phyloP scores from a whole-genome alignment of 2,329 filamentous ascomycete genomes.

The Paraphaeosphaeria sporulosa region DNA sequence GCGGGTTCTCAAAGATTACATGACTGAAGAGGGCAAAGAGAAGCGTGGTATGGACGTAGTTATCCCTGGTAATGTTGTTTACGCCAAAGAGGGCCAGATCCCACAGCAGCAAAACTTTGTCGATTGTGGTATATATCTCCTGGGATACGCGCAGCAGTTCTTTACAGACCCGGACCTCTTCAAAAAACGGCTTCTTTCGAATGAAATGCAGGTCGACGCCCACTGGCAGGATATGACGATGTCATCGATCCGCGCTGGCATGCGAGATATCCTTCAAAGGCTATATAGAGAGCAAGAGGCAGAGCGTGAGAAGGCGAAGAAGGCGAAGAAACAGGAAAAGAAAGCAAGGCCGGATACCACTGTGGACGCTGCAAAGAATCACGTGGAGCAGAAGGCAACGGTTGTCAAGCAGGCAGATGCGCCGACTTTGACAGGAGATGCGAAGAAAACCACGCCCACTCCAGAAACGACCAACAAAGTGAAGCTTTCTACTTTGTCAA shows the following conservation, averaged over 20 bases:
- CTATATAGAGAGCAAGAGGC: conserved; percentile 67
- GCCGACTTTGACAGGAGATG: background rate
- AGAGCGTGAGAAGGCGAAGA: conserved; percentile 48
- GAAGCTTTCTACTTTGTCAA: background rate
- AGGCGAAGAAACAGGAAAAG: conserved; percentile 26
- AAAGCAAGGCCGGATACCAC: conserved; percentile 14
- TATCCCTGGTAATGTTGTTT: conserved; percentile 64
- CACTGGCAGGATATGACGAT: conserved; percentile 65
- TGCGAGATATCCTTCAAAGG: conserved; percentile 71
- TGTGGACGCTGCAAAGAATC: background rate
- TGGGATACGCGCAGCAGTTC: conserved; percentile 86
- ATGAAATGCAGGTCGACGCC: conserved; percentile 64
- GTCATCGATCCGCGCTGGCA: conserved; percentile 66
- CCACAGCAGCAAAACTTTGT: conserved; percentile 83
- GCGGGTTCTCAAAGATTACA: conserved; percentile 75
- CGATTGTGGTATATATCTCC: conserved; percentile 88
- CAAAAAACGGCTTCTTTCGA: conserved; percentile 69
- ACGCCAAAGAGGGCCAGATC: conserved; percentile 68
- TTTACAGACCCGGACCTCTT: conserved; percentile 77
- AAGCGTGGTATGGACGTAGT: conserved; percentile 63
- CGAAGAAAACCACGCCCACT: background rate
- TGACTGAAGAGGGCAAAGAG: conserved; percentile 73
- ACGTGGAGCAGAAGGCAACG: background rate
- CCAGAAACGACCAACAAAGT: background rate
- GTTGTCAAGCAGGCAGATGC: background rate